Evolutionary conservation across 371 early-diverging fungal species (phyloP).

Genomic region (Umbelopsis sp.): DNA sequence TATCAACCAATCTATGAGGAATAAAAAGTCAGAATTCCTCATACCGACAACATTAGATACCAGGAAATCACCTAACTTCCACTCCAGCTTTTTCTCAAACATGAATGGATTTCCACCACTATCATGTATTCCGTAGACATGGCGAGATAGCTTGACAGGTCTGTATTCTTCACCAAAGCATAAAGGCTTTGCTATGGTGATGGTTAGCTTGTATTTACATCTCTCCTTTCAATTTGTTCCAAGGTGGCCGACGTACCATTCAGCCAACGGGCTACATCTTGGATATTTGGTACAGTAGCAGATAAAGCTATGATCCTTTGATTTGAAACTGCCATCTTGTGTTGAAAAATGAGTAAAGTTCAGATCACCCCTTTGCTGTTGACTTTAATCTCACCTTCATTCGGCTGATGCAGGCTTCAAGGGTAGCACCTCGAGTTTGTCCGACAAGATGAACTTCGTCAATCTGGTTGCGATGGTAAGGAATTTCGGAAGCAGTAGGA

Average conservation of each 20-base stretch:
- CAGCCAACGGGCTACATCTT: constrained; percentile 80
- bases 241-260: constrained; percentile 28
- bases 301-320: constrained; percentile 67
- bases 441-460: constrained; percentile 62
- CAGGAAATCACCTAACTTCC: constrained; percentile 47
- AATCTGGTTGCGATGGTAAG: constrained; percentile 30
- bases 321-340: background rate
- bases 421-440: constrained; percentile 52
- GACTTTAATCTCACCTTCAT: constrained; percentile 41
- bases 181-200: constrained; percentile 27
- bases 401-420: constrained; percentile 58
- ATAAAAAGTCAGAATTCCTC: background rate
- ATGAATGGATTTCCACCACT: constrained; percentile 52
- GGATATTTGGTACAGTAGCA: constrained; percentile 88
- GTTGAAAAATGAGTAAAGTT: background rate
- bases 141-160: constrained; percentile 68
- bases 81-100: constrained; percentile 71
- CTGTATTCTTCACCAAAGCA: constrained; percentile 82
- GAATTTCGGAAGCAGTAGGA: background rate
- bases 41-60: background rate
- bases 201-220: no score
- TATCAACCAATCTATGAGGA: constrained; percentile 54
- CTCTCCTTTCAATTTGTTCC: no score
- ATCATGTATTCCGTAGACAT: constrained; percentile 63
- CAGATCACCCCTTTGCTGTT: background rate